Conservation (phyloP, 495 filamentous ascomycete species). For the Aspergillus leporis region DNA sequence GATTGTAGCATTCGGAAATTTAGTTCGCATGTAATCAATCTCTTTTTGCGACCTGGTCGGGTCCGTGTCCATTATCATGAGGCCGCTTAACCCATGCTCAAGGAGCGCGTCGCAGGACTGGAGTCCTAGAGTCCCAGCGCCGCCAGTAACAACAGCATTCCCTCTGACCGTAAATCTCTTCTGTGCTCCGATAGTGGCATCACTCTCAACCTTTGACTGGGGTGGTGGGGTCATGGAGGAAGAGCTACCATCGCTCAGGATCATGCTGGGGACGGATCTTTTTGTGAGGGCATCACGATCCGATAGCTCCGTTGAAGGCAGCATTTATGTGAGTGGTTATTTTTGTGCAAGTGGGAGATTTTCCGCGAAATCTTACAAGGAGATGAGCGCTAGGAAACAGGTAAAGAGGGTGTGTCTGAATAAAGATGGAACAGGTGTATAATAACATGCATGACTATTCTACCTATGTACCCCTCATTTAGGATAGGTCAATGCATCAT, state of each 20-base stretch:
- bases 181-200: conserved; percentile 47
- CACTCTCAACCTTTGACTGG: conserved; percentile 39
- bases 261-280: conserved; percentile 61
- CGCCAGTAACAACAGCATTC: conserved; percentile 69
- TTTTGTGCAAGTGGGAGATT: too few relatives aligned
- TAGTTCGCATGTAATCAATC: conserved; percentile 41
- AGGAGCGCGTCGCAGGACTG: conserved; percentile 61
- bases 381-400: too few relatives aligned
- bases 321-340: background rate
- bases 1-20: conserved; percentile 57
- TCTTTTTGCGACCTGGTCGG: conserved; percentile 38
- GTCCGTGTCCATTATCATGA: conserved; percentile 65
- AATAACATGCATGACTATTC: too few relatives aligned
- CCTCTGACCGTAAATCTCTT: conserved; percentile 62
- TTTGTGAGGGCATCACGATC: conserved; percentile 52
- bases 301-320: conserved; percentile 3
- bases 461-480: too few relatives aligned
- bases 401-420: too few relatives aligned
- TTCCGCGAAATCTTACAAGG: too few relatives aligned
- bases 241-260: conserved; percentile 50
- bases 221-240: conserved; percentile 52
- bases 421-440: too few relatives aligned
- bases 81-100: conserved; percentile 64
- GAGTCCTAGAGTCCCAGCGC: conserved; percentile 66
- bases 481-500: too few relatives aligned